Evolutionary conservation across 805 yeast genomes (phyloP), one percentile per base, ranked within the genome.

Genomic region (Myxozyma nipponensis): DNA sequence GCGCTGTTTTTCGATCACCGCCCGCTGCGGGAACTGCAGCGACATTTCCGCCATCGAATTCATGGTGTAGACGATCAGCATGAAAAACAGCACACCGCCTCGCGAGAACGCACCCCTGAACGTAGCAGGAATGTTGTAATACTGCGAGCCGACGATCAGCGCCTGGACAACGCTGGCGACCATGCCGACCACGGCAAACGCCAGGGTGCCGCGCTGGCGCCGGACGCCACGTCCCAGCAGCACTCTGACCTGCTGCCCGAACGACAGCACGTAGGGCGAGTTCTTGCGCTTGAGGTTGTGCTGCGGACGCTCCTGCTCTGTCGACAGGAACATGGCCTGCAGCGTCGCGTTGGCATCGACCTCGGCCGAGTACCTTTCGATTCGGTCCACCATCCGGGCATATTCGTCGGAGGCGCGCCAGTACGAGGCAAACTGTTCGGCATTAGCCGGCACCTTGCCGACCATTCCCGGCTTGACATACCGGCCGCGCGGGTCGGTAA

Each of bases 401-500:
- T 69, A 76, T n/a, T 72, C 70, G 3, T 69, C 66, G 3, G 86
- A 81, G 1, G 69, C 62, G 39, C 64, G 61, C 91, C 90, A 84
- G 58, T 73, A 72, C 5, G 63, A 65, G 52, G 74, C 78, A 73
- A 84, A 83, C 60, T 84, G 86, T 23, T 69, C 72, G 0, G 88
- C 77, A 7, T 82, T 77, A 21, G 68, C 67, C 4, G 93, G 93
- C 21, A 83, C 82, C 48, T 63, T 64, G 37, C 69, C 59, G 51
- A 76, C 82, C 59, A 54, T 71, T 1, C 84, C 86, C 23, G 68
- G 62, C 46, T 67, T 67, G 2, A 77, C 63, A 50, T 59, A 67
- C 63, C 89, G 74, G 45, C 83, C 88, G 4, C 69, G 68, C 6
- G 87, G 86, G 63, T 81, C 84, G 7, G 89, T 81, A 10, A 83